Conservation (phyloP, 148 eudicot genomes). For the Spergularia bocconei region DNA sequence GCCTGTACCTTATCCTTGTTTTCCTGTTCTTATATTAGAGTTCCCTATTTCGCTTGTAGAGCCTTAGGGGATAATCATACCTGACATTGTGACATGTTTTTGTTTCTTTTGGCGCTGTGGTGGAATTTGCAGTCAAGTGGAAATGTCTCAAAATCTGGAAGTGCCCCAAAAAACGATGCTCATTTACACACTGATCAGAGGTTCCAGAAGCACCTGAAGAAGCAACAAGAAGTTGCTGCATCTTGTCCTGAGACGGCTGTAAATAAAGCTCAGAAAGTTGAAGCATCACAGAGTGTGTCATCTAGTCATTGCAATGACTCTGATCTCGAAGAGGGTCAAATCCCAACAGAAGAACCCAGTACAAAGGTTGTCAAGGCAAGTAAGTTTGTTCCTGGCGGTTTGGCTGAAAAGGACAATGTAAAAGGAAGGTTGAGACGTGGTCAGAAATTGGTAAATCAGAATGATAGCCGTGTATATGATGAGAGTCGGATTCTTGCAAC, state of each 20-base stretch:
- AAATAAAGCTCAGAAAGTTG: neutral
- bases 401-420: neutral
- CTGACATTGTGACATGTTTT: conserved; percentile 17
- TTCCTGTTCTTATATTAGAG: neutral
- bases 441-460: conserved; percentile 10
- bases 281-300: neutral
- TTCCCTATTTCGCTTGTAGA: neutral
- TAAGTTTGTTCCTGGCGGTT: conserved; percentile 2
- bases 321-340: conserved; percentile 36
- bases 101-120: conserved; percentile 5
- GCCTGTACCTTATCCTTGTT: neutral
- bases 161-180: conserved; percentile 6
- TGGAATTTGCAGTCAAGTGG: conserved; percentile 25
- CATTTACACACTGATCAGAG: neutral
- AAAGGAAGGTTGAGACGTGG: neutral
- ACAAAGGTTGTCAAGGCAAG: conserved; percentile 9
- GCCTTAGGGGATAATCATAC: neutral
- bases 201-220: conserved; percentile 8
- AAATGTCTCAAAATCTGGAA: conserved; percentile 8
- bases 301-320: neutral
- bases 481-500: conserved; percentile 31
- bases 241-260: neutral
- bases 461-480: conserved; percentile 14
- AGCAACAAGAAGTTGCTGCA: conserved; percentile 12
- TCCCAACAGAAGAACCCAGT: conserved; percentile 22